phyloP scores from a whole-genome alignment of 163 green algal genomes.

The Scenedesmus sp. region DNA sequence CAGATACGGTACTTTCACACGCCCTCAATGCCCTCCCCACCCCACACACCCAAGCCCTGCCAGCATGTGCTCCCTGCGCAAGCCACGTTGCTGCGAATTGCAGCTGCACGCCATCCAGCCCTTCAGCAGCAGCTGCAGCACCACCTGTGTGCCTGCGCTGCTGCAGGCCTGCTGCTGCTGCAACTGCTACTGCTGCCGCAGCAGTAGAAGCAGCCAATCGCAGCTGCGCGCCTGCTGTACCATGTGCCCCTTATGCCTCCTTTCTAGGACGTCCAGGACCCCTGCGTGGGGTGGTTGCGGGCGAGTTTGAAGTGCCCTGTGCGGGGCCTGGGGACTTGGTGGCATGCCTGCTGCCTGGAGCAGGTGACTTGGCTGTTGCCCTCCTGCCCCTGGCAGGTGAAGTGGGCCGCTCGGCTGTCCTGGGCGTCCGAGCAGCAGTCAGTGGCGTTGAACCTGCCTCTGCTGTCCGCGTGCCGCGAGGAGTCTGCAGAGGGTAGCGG shows the following conservation, averaged over 20 bases:
- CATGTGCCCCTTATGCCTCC: neutral
- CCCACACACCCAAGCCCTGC: neutral
- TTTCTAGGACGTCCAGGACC: neutral
- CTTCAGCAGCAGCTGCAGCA: constrained; percentile 12
- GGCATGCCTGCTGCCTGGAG: constrained; percentile 16
- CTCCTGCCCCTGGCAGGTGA: constrained; percentile 19
- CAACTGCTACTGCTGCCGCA: neutral
- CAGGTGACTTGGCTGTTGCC: constrained; percentile 37
- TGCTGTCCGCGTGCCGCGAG: constrained; percentile 6
- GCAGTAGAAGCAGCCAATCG: neutral
- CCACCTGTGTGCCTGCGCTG: neutral
- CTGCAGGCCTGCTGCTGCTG: neutral
- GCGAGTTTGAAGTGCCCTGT: neutral
- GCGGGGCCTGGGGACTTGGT: neutral
- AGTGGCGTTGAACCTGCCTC: neutral
- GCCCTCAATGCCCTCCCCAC: neutral
- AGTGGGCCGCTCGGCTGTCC: constrained; percentile 12
- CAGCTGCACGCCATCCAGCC: neutral
- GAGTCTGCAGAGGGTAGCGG: constrained; percentile 5
- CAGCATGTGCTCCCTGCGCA: neutral
- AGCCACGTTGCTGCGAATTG: neutral
- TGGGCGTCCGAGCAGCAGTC: constrained; percentile 40
- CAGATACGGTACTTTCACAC: neutral
- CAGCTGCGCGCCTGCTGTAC: neutral
- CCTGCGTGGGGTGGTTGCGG: neutral